These are phyloP conservation scores for Mucor saturninus DNA, from an alignment of 371 early-diverging fungal genomes.

Conservation along the genomic window DNA sequence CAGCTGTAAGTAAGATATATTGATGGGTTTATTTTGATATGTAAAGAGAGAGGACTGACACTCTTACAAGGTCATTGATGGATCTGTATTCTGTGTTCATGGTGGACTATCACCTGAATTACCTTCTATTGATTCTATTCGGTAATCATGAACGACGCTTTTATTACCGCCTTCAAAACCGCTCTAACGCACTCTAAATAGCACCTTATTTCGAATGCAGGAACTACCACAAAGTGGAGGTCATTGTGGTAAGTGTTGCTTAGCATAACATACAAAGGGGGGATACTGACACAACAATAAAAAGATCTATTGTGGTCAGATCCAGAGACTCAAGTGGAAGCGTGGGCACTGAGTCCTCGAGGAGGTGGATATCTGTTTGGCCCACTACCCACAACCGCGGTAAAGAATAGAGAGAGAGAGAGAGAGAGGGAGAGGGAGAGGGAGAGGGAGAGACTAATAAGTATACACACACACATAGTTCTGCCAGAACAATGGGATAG, in stretches of 20 bases:
- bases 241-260: slow-evolving; percentile 43
- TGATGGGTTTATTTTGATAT: background rate
- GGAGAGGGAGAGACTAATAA: background rate
- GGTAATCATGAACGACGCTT: slow-evolving; percentile 22
- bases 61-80: slow-evolving; percentile 27
- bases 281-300: background rate
- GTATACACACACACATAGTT: slow-evolving; percentile 62
- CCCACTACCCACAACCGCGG: slow-evolving; percentile 92
- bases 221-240: slow-evolving; percentile 56
- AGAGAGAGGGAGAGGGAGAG: no score
- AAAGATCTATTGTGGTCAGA: slow-evolving; percentile 98
- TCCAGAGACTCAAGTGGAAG: slow-evolving; percentile 94
- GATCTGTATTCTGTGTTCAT: slow-evolving; percentile 96
- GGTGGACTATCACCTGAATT: slow-evolving; percentile 99
- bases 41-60: no score
- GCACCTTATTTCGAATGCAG: slow-evolving; percentile 56
- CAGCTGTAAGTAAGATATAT: slow-evolving; percentile 74
- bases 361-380: slow-evolving; percentile 99
- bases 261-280: background rate
- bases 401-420: slow-evolving; percentile 22
- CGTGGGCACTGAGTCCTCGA: slow-evolving; percentile 97
- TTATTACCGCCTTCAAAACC: background rate
- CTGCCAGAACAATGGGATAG: slow-evolving; percentile 94
- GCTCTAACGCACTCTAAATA: slow-evolving; percentile 84
- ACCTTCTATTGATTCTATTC: slow-evolving; percentile 55